Evolutionary conservation across 768 basidiomycete genomes (phyloP), one percentile per base, ranked within the genome.

Genomic region (Leccinum incarnatum): DNA sequence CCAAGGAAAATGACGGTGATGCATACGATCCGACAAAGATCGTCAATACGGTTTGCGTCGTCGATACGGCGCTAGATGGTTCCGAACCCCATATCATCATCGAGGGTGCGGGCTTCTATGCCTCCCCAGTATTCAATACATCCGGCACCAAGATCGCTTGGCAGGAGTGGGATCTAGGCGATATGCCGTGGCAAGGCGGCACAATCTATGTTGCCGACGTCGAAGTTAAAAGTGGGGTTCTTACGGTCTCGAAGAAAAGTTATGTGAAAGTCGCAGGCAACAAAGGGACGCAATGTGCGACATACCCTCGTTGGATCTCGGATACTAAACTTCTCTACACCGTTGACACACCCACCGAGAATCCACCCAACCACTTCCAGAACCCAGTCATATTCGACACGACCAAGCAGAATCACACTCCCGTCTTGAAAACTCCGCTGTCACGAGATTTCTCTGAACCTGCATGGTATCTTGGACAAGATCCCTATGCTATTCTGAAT

Each of bases 131-230:
- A 30, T 82, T 87, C 71, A 82, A 81, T 19, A 78, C 82, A 0
- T 78, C 84, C 54, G 88, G 87, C 0, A 73, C 62, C 32, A 76
- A 74, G 55, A 63, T 90, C 5, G 78, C 76, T 0, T 91, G 84
- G 83, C 74, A 83, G 50, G 75, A 84, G 58, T 90, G 88, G 88
- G 74, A 67, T 56, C 83, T 85, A 37, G 85, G 85, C 0, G 77
- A 83, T 62, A 85, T 86, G 84, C 83, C 88, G 3, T 91, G 86
- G 85, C 79, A 86, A 63, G 84, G 83, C 12, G 73, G 77, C 5
- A 72, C 81, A 56, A 72, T 89, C 58, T 75, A 78, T 64, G 66
- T 84, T 49, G 86, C 80, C 0, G 71, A 79, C 11, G 69, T 86
- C 15, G 17, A 23, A 8, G 9, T 54, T 15, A 14, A 40, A 0